These are phyloP conservation scores for Tausonia pullulans DNA, from an alignment of 1,284 basidiomycete species.

Conservation along the genomic window DNA sequence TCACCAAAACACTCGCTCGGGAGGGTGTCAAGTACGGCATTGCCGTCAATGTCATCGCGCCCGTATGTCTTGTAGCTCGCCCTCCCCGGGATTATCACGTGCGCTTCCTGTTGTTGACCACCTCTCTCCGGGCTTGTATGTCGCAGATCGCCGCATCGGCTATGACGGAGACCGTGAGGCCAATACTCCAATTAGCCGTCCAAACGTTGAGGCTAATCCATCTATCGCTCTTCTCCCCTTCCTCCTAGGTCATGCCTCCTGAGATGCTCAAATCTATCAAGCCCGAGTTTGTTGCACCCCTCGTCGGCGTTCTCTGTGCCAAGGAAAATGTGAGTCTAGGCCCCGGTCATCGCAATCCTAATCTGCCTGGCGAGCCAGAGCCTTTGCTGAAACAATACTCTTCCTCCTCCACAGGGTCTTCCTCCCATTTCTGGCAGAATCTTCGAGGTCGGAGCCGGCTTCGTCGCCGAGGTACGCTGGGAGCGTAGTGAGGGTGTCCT, in stretches of 20 bases:
- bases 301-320: slow-evolving; percentile 55
- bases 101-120: not conserved
- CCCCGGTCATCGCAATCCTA: not conserved
- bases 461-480: slow-evolving; percentile 84
- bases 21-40: slow-evolving; percentile 94
- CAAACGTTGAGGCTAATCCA: too few species aligned
- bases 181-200: too few species aligned
- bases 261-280: slow-evolving; percentile 88
- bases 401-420: slow-evolving; percentile 46
- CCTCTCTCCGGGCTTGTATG: not conserved
- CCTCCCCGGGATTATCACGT: not conserved
- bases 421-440: slow-evolving; percentile 71
- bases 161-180: slow-evolving; percentile 73
- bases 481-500: slow-evolving; percentile 58
- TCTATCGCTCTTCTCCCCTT: too few species aligned
- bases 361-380: not conserved
- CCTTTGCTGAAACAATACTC: not conserved
- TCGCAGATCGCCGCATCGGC: slow-evolving; percentile 74
- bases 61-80: slow-evolving; percentile 44
- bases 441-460: slow-evolving; percentile 92
- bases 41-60: slow-evolving; percentile 74
- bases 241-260: slow-evolving; percentile 57
- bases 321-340: slow-evolving; percentile 25
- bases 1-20: slow-evolving; percentile 82
- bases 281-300: slow-evolving; percentile 88